Base-by-base conservation (phyloP, 352 stramenopile species). In the Phytophthora constricta region DNA sequence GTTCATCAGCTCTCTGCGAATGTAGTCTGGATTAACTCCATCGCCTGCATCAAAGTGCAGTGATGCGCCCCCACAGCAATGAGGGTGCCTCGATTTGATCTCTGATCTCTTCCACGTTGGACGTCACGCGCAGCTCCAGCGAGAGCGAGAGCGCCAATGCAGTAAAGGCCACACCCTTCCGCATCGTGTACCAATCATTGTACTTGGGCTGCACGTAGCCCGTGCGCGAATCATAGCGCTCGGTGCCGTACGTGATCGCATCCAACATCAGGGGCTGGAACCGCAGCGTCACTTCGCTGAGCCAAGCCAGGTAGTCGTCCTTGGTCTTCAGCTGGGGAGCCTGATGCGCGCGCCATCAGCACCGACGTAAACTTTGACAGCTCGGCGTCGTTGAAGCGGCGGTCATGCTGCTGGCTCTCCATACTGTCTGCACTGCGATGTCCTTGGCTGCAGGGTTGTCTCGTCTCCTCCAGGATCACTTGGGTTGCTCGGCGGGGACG, bases 91-190 rank as follows among this genome's bases (percentile, higher is more conserved):
- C 31, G 5, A 37, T 37, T 11, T 37, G 31, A 11, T 37, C 31
- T 11, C 11, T 37, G 5, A 37, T 13, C 31, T 37, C 31, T 5
- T 37, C 31, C 5, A 37, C 31, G 5, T 37, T 37, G 31, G 11
- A 37, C n/a, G 11, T 5, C 31, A 13, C 31, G 5, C 31, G 31
- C 31, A 37, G 11, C 5, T 37, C 11, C 31, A 37, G 22, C 2
- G 19, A 48, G 31, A 55, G 20, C 22, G 56, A 63, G n/a, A 63
- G 22, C 45, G 53, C 26, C 2, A 61, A 8, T 7, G 45, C 45
- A 9, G 56, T 37, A 55, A 63, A 56, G 14, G 56, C 45, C 56
- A 49, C 55, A 22, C 49, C 53, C 56, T 55, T 54, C 14, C 23
- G 43, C 42, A 23, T 23, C 14, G 33, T 13, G 23, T 27, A 63